Conservation (phyloP, 768 basidiomycete genomes). For the Infundibulicybe gibba region DNA sequence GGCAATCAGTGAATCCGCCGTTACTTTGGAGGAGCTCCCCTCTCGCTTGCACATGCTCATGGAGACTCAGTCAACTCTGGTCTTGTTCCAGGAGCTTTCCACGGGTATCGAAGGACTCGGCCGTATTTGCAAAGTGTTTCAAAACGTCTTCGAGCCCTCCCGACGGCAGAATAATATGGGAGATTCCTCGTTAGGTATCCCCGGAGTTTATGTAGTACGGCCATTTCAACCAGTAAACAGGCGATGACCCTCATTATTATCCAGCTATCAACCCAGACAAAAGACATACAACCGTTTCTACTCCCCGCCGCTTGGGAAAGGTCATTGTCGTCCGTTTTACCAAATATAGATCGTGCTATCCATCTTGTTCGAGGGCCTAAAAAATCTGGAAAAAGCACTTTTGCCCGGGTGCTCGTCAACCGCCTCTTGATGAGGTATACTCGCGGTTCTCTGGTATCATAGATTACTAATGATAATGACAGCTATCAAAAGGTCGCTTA, state of each 20-base stretch:
- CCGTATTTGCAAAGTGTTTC: slow-evolving; percentile 56
- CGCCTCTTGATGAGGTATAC: slow-evolving; percentile 54
- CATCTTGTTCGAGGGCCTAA: slow-evolving; percentile 83
- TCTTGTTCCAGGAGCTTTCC: slow-evolving; percentile 54
- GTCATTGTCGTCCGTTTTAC: slow-evolving; percentile 20
- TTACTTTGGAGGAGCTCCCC: slow-evolving; percentile 12
- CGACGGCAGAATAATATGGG: slow-evolving; percentile 33
- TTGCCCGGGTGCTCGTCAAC: slow-evolving; percentile 74
- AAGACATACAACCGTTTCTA: slow-evolving; percentile 33
- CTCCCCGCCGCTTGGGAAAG: slow-evolving; percentile 34
- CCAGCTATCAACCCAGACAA: slow-evolving; percentile 31
- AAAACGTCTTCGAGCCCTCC: slow-evolving; percentile 56
- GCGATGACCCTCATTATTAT: not conserved
- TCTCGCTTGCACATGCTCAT: slow-evolving; percentile 11
- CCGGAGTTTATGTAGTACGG: slow-evolving; percentile 47
- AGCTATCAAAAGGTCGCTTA: slow-evolving; percentile 84
- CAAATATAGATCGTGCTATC: slow-evolving; percentile 22
- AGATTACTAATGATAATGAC: not conserved
- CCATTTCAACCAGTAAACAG: not conserved
- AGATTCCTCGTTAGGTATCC: slow-evolving; percentile 37
- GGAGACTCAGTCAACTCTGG: slow-evolving; percentile 27
- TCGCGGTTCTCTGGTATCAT: not conserved
- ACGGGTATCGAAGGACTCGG: slow-evolving; percentile 70
- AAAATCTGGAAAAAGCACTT: slow-evolving; percentile 87
- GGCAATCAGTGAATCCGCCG: slow-evolving; percentile 6